Evolutionary conservation across 768 basidiomycete genomes (phyloP).

Genomic region (Rhodotorula paludigena): DNA sequence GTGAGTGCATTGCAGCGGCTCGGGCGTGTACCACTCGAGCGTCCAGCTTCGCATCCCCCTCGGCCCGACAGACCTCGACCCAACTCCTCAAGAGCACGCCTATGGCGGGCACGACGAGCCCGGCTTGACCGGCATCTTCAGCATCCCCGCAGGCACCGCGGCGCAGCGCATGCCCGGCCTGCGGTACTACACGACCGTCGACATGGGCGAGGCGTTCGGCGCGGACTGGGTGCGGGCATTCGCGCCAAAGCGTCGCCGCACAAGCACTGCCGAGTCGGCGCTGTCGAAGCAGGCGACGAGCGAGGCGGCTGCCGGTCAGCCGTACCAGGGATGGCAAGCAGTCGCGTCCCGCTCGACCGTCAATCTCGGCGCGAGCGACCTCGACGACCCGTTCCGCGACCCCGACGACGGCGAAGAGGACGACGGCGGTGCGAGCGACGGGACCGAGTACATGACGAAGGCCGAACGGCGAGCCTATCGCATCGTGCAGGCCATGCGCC

Average conservation of each 20-base stretch:
- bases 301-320: background rate
- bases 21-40: constrained; percentile 30
- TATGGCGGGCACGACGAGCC: constrained; percentile 30
- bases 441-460: constrained; percentile 21
- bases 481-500: constrained; percentile 22
- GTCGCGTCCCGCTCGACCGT: background rate
- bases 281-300: background rate
- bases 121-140: constrained; percentile 14
- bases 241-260: background rate
- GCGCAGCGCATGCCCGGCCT: constrained; percentile 29
- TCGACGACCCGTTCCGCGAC: background rate
- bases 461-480: constrained; percentile 19
- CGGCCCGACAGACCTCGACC: constrained; percentile 19
- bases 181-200: constrained; percentile 13
- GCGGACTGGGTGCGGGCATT: constrained; percentile 20
- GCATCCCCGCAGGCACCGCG: constrained; percentile 19
- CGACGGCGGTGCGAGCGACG: constrained; percentile 24
- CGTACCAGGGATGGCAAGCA: background rate
- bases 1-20: background rate
- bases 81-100: constrained; percentile 12
- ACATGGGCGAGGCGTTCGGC: constrained; percentile 19
- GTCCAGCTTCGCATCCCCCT: constrained; percentile 24
- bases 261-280: too few species aligned
- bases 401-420: constrained; percentile 12
- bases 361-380: background rate